A percentile compares a stretch with the other conserved stretches of the same genome.
Evolutionary conservation across 305 asterid genomes (phyloP).

Genomic region (Fraxinus paxiana): DNA sequence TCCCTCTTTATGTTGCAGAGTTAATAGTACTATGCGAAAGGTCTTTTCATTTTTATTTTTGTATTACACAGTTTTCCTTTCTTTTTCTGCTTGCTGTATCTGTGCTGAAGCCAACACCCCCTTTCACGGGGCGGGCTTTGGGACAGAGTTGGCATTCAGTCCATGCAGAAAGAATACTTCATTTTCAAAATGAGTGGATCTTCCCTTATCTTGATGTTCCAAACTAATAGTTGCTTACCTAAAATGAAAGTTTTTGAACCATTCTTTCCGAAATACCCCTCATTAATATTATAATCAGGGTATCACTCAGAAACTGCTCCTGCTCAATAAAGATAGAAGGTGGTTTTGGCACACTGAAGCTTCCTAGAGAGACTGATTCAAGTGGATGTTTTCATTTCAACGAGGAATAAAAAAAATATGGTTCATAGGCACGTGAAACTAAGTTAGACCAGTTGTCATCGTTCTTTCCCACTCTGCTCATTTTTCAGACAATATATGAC

Average conservation of each 20-base stretch:
- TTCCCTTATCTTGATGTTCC: background rate
- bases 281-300: background rate
- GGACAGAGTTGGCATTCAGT: background rate
- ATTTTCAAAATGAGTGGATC: background rate
- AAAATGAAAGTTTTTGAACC: background rate
- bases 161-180: background rate
- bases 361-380: background rate
- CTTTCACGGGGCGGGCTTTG: background rate
- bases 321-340: background rate
- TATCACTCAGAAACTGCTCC: background rate
- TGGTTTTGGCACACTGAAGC: background rate
- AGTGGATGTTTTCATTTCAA: background rate
- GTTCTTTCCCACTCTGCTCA: background rate
- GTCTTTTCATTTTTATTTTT: background rate
- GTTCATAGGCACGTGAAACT: background rate
- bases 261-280: background rate
- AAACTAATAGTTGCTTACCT: background rate
- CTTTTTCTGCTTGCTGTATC: background rate
- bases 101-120: background rate
- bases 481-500: background rate
- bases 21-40: background rate
- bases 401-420: background rate
- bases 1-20: background rate
- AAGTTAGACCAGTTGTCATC: background rate
- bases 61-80: background rate